phyloP scores from a whole-genome alignment of 805 yeast species.

The Barnettozyma sp. region DNA sequence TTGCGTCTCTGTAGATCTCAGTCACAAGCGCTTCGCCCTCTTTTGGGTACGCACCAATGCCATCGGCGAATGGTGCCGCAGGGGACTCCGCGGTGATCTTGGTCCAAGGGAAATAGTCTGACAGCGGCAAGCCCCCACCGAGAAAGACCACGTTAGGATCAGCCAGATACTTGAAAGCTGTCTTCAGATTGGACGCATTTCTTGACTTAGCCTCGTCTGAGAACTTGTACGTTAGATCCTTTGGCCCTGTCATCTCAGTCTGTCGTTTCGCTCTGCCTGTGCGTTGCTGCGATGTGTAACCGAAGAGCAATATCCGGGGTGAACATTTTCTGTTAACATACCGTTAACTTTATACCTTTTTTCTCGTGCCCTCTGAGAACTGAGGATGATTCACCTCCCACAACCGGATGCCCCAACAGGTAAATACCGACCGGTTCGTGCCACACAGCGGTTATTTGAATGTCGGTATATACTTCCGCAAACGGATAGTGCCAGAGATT shows the following conservation, averaged over 20 bases:
- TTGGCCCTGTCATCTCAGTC: constrained; percentile 43
- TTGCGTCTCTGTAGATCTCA: constrained; percentile 36
- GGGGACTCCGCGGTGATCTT: constrained; percentile 65
- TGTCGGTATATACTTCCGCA: neutral
- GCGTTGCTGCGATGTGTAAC: no score
- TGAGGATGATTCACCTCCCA: no score
- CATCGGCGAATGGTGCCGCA: constrained; percentile 69
- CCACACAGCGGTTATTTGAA: neutral
- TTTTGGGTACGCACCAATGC: constrained; percentile 58
- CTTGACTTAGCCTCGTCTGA: constrained; percentile 77
- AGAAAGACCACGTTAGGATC: constrained; percentile 77
- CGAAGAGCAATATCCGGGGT: no score
- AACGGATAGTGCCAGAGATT: no score
- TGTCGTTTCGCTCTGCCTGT: no score
- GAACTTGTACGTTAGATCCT: constrained; percentile 67
- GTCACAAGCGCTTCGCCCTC: constrained; percentile 31
- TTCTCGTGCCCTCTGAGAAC: no score
- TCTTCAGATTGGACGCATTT: constrained; percentile 71
- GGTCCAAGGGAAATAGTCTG: constrained; percentile 91
- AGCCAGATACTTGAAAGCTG: constrained; percentile 69
- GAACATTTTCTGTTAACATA: no score
- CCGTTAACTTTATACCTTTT: no score
- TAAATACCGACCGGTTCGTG: no score
- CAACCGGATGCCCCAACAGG: no score
- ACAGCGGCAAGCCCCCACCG: constrained; percentile 92